Conservation (phyloP, 129 eudicot species). For the Deinandra increscens region DNA sequence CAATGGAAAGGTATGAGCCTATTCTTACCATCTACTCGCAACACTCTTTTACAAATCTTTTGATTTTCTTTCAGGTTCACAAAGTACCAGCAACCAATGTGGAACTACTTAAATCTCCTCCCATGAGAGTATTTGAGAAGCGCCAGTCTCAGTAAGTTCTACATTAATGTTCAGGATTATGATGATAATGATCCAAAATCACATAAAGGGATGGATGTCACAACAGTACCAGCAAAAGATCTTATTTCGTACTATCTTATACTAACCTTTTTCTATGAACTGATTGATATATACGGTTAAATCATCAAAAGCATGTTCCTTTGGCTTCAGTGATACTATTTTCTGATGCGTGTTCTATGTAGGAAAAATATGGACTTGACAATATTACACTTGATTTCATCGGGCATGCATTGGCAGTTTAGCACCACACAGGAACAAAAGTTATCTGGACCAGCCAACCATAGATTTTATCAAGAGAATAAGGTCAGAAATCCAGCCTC, state of each 20-base stretch:
- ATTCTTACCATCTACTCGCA: neutral
- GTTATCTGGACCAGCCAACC: constrained; percentile 74
- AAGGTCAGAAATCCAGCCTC: constrained; percentile 40
- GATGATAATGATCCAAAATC: constrained; percentile 60
- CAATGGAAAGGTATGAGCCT: constrained; percentile 51
- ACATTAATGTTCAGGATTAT: constrained; percentile 63
- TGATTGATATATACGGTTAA: neutral
- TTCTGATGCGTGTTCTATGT: constrained; percentile 7
- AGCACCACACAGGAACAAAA: no score
- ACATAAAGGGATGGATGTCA: constrained; percentile 61
- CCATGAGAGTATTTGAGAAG: constrained; percentile 70
- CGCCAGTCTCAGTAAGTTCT: constrained; percentile 65
- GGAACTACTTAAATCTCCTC: constrained; percentile 67
- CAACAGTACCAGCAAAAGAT: constrained; percentile 63
- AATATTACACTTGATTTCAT: constrained; percentile 67
- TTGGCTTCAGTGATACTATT: constrained; percentile 5
- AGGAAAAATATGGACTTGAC: constrained; percentile 65
- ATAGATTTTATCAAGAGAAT: constrained; percentile 59
- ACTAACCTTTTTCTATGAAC: neutral
- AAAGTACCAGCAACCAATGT: constrained; percentile 72
- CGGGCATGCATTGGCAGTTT: no score
- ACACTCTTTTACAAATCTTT: neutral
- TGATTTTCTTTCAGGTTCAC: constrained; percentile 44
- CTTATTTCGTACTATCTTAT: constrained; percentile 53
- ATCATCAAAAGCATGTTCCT: constrained; percentile 4